Percentiles rank a stretch among this genome's conserved stretches.
These are phyloP conservation scores for Glycyrrhiza uralensis DNA, from an alignment of 306 rosid genomes.

Conservation along the genomic window DNA sequence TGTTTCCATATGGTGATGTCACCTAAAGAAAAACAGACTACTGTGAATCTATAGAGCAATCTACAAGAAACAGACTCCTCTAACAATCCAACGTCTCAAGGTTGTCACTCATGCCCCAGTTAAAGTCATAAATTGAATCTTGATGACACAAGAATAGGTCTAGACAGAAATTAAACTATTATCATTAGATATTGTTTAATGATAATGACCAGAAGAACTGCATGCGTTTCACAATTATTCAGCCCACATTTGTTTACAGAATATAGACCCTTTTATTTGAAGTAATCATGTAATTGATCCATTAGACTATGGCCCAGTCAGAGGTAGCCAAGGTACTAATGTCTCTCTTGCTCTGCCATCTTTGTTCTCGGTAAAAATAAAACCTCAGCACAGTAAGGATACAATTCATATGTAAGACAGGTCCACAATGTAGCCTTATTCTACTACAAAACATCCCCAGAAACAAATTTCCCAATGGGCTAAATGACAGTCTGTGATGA, in stretches of 20 bases:
- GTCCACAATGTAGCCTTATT: background rate
- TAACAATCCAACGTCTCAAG: background rate
- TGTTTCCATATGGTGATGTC: conserved; percentile 76
- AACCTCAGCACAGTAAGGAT: background rate
- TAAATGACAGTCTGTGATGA: background rate
- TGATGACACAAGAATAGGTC: background rate
- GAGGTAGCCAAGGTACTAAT: background rate
- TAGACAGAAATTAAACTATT: background rate
- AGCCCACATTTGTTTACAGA: background rate
- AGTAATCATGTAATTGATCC: background rate
- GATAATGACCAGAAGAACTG: background rate
- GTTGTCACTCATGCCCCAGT: background rate
- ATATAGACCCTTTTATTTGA: background rate
- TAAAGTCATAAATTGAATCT: background rate
- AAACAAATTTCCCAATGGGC: background rate
- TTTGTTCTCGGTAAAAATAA: too few relatives aligned
- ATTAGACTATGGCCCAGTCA: background rate
- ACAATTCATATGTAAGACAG: background rate
- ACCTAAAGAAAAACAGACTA: conserved; percentile 44
- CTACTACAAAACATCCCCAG: background rate
- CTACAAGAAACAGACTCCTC: background rate
- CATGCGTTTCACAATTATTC: background rate
- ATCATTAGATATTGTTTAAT: background rate
- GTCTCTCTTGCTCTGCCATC: background rate
- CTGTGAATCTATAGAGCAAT: background rate